Evolutionary conservation across 106 monocot species (phyloP), one percentile per base, ranked within the genome.

Genomic region (Dioscorea alata): DNA sequence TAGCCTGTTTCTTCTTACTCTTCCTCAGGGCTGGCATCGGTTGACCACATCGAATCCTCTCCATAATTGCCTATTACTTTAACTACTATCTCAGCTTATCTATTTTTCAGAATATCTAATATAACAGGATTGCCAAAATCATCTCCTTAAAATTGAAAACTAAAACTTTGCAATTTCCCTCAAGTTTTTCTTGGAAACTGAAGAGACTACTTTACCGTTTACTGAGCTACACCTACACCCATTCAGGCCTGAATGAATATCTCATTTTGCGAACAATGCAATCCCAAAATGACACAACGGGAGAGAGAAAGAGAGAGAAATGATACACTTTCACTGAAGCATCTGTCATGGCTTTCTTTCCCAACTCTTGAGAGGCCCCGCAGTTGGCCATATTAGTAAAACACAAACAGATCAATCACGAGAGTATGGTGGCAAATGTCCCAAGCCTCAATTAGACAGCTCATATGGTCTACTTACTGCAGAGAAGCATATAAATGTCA

Each of bases 231-330:
- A 32, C 25, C 88, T 88, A 96, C 88, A 91, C 91, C 84, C 95
- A 95, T 66, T 95, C 95, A 81, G 88, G 91, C 69, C 79, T 81
- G 79, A 88, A 89, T 18, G 91, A 89, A 73, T 89, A 96, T 78
- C 88, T 86, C 72, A 86, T 91, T 69, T 89, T 91, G 68, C 86
- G 88, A 71, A 96, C 76, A 67, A 86, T 88, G 80, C 95, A 96
- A 48, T 91, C 91, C 95, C 95, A 96, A 66, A 84, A 76, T 15
- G 84, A 96, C 34, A 91, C 69, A 60, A 86, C 75, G 70, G 86
- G 95, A 50, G 70, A 86, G 64, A 91, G 91, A 12, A 82, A 68
- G 53, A 96, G 75, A 76, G 86, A 86, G 68, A 84, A 79, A 54
- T 71, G 54, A 68, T 80, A 84, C 25, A 70, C 80, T 50, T 67